Conservation (phyloP, 1,139 yeast species). For the Petasospora fabianii region DNA sequence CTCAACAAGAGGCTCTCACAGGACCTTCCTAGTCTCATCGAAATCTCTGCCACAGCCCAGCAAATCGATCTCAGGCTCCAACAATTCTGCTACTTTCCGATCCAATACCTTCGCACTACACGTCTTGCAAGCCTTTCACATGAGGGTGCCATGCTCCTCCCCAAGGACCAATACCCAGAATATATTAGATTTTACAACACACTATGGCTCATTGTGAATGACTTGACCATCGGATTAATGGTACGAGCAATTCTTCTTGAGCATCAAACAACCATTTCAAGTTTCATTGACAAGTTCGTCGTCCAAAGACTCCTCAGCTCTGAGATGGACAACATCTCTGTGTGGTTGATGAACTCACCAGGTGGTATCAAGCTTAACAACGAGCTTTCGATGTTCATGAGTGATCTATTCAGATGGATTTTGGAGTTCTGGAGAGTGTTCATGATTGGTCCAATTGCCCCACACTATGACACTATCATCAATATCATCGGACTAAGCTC, state of each 20-base stretch:
- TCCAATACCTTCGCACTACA: slow-evolving; percentile 63
- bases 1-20: slow-evolving; percentile 34
- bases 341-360: slow-evolving; percentile 85
- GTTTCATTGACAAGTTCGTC: slow-evolving; percentile 36
- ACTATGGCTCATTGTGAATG: slow-evolving; percentile 83
- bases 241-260: slow-evolving; percentile 48
- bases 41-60: slow-evolving; percentile 60
- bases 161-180: slow-evolving; percentile 48
- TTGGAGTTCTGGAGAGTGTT: slow-evolving; percentile 59
- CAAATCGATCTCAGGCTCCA: slow-evolving; percentile 77
- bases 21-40: slow-evolving; percentile 34
- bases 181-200: slow-evolving; percentile 88
- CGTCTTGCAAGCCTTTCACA: slow-evolving; percentile 9
- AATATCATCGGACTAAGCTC: slow-evolving; percentile 41
- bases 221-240: slow-evolving; percentile 69
- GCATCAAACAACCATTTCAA: slow-evolving; percentile 37
- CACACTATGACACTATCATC: slow-evolving; percentile 32
- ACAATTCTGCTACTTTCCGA: slow-evolving; percentile 77
- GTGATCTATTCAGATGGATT: slow-evolving; percentile 85
- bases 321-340: slow-evolving; percentile 45
- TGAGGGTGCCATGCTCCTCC: slow-evolving; percentile 28
- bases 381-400: slow-evolving; percentile 81
- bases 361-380: slow-evolving; percentile 92
- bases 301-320: slow-evolving; percentile 34
- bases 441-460: slow-evolving; percentile 30